Evolutionary conservation across 2,329 filamentous ascomycete genomes (phyloP), one percentile per base, ranked within the genome.

Genomic region (Aspergillus niger): DNA sequence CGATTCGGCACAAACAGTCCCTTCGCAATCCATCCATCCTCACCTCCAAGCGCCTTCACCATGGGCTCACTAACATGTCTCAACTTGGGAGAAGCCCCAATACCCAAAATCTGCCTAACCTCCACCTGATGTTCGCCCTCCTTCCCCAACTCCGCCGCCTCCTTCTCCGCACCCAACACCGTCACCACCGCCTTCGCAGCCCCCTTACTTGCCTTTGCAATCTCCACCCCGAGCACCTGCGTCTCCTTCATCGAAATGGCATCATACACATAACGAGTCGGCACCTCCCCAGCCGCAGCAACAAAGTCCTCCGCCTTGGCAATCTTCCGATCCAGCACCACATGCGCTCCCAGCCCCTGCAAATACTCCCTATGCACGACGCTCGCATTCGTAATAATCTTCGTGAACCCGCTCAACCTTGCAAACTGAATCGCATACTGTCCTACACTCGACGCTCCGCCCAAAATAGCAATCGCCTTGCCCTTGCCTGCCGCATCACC

Each of bases 371-470:
- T 63, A 61, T 76, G 70, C 2, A 56, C 52, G 7, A 65, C 57
- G 32, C 73, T 71, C 6, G 73, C 71, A 39, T 70, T 75, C 10
- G 73, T 71, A 43, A 76, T 65, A 41, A 77, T 70, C 17, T 62
- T 67, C n/a, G 65, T 61, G 62, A 74, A 77, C 2, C 74, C 73
- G 3, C 70, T 73, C 5, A 73, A 66, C n/a, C 69, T 67, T 5
- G 75, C 68, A 10, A 76, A 57, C 61, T 76, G 74, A 17, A 76
- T 69, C 1, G 70, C 70, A 57, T 74, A 77, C 55, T 76, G 73
- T 4, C 74, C 74, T 2, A 74, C 72, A 2, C 67, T 71, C 2
- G 73, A 76, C 49, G 72, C 69, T 3, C 76, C 77, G 3, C 76
- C 76, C 48, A 77, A 67, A 6, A 79, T 67, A 1, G 60, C 65